Evolutionary conservation across 257 asterid species (phyloP).

Genomic region (Buddleja alternifolia): DNA sequence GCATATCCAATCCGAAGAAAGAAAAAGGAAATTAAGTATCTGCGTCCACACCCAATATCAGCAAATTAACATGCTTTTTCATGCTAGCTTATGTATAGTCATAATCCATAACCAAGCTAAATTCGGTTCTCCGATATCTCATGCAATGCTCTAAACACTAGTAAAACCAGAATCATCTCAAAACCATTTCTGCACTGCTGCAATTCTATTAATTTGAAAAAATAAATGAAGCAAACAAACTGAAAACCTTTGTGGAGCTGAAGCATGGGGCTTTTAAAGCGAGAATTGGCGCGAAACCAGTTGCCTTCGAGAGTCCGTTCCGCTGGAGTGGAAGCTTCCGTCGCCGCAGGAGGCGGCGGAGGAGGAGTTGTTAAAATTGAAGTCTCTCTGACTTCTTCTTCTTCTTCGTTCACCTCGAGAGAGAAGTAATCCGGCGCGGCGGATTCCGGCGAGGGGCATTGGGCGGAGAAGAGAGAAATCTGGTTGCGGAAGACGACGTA

Average conservation of each 20-base stretch:
- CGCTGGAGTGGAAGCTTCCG: constrained; percentile 37
- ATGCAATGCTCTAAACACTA: constrained; percentile 9
- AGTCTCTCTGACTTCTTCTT: constrained; percentile 21
- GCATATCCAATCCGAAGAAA: constrained; percentile 6
- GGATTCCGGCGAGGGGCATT: constrained; percentile 53
- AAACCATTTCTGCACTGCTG: neutral
- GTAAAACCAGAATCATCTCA: neutral
- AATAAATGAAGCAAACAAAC: neutral
- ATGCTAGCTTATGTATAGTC: neutral
- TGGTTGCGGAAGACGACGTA: constrained; percentile 73
- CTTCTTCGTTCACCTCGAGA: constrained; percentile 59
- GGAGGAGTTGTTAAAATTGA: constrained; percentile 24
- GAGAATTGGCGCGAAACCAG: constrained; percentile 83
- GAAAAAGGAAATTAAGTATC: constrained; percentile 36
- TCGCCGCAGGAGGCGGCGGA: constrained; percentile 24
- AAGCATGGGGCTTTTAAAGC: constrained; percentile 86
- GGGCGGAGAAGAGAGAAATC: constrained; percentile 43
- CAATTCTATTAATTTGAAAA: neutral
- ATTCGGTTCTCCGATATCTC: neutral
- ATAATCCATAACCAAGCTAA: constrained; percentile 16
- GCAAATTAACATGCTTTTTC: neutral
- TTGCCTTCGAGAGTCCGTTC: constrained; percentile 70
- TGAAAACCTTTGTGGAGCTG: constrained; percentile 84
- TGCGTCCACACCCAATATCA: constrained; percentile 29
- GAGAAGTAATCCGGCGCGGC: constrained; percentile 79